Evolutionary conservation across 345 rosid species (phyloP), one percentile per base, ranked within the genome.

Genomic region (Melastoma malabathricum): DNA sequence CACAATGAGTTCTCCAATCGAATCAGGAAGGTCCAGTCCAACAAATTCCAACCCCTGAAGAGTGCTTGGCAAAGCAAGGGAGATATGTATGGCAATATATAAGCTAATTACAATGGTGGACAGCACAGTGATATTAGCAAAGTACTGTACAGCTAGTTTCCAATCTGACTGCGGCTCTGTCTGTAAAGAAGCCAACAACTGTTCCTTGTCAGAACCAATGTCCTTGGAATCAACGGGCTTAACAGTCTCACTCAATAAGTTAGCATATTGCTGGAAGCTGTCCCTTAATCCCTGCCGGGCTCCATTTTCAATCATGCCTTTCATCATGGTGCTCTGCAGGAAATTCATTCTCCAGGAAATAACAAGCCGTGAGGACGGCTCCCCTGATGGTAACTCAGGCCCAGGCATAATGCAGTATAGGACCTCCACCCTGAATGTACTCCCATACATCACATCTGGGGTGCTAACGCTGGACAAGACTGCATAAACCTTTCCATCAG

Each of bases 21-120:
- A 92, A 73, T 92, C 98, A 14, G 98, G 98, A 50, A 92, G 66
- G 63, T 92, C 98, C 60, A 92, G 87, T 67, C 96, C 98, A 47
- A 74, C 75, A 76, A 90, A 90, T 70, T 86, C 98, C 27, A 90
- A 81, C 61, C 98, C 98, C 69, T 84, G 85, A 69, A 86, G 64
- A 48, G 77, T 38, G 60, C 74, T 75, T 16, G 95, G 80, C 56
- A 65, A 55, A 10, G 81, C 77, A 18, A 84, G 58, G 77, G 86
- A 79, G 45, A 86, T 66, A 65, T 86, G 98, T 50, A 80, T 64
- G 58, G 79, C 60, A 31, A 76, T 82, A 73, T 90, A 90, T n/a
- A 83, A 16, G 54, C 79, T 84, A 52, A 86, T 73, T 53, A 84
- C 51, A 65, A 80, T 51, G 15, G 84, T 79, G 18, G 94, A 82